Conservation (phyloP, 2,329 filamentous ascomycete genomes). For the Botrytis tulipae region DNA sequence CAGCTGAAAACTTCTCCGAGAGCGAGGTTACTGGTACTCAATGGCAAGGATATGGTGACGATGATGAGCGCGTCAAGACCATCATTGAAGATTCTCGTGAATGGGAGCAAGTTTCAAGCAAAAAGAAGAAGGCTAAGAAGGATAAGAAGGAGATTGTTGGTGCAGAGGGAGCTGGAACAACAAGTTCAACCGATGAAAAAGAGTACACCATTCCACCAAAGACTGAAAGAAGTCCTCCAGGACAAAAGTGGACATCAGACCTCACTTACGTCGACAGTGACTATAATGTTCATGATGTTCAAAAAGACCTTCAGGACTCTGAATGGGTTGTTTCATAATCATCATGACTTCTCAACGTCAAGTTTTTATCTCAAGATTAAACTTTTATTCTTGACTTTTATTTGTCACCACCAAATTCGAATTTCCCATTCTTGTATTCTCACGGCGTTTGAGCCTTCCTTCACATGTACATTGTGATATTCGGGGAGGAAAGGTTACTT, state of each 20-base stretch:
- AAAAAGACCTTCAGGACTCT: constrained; percentile 31
- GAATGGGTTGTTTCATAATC: constrained; percentile 38
- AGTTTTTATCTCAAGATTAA: constrained; percentile 13
- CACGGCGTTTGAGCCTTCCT: constrained; percentile 21
- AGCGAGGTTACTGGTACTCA: constrained; percentile 28
- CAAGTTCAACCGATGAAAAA: constrained; percentile 27
- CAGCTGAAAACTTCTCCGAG: constrained; percentile 30
- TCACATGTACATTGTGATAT: constrained; percentile 20
- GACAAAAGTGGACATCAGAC: constrained; percentile 30
- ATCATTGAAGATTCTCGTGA: constrained; percentile 50
- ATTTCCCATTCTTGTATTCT: constrained; percentile 18
- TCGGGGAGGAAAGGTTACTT: constrained; percentile 12
- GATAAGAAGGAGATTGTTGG: constrained; percentile 35
- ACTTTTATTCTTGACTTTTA: constrained; percentile 3
- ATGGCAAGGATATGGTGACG: constrained; percentile 43
- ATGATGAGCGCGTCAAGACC: constrained; percentile 62
- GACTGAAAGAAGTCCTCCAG: constrained; percentile 28
- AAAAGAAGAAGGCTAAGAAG: constrained; percentile 33
- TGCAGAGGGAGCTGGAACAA: constrained; percentile 13
- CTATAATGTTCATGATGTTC: constrained; percentile 27
- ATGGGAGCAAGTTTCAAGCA: constrained; percentile 58
- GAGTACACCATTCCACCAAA: constrained; percentile 28
- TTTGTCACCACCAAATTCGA: background rate
- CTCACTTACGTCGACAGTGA: constrained; percentile 26
- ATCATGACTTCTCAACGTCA: background rate